Evolutionary conservation across 2,329 filamentous ascomycete genomes (phyloP).

Genomic region (Pseudogymnoascus sp.): DNA sequence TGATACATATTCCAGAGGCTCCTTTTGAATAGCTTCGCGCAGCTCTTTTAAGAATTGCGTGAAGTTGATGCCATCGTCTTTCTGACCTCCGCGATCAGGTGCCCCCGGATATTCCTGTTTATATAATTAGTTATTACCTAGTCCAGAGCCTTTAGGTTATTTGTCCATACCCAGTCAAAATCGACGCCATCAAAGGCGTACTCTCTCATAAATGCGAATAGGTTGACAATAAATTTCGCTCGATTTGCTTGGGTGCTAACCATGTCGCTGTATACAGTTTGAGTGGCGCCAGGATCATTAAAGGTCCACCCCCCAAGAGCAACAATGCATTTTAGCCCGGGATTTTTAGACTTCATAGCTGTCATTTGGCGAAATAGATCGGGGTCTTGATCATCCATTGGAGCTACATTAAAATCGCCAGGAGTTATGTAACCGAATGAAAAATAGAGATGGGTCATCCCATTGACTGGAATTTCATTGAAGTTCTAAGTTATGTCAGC

Average conservation of each 20-base stretch:
- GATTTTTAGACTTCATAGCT: neutral
- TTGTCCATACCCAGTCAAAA: constrained; percentile 31
- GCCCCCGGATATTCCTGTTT: constrained; percentile 7
- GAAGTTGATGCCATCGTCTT: neutral
- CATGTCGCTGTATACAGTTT: constrained; percentile 27
- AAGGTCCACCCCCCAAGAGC: constrained; percentile 18
- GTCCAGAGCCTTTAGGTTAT: neutral
- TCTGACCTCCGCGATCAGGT: constrained; percentile 3
- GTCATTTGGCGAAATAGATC: neutral
- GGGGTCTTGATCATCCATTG: constrained; percentile 19
- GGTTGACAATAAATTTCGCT: constrained; percentile 29
- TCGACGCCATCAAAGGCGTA: constrained; percentile 38
- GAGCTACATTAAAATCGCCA: constrained; percentile 19
- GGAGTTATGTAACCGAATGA: constrained; percentile 31
- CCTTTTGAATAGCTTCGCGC: neutral
- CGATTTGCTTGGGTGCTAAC: constrained; percentile 23
- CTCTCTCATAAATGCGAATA: constrained; percentile 32
- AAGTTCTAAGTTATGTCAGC: neutral
- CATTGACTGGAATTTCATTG: constrained; percentile 15
- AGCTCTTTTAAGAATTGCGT: neutral
- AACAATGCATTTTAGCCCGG: constrained; percentile 23
- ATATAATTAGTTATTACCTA: neutral
- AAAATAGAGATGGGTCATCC: constrained; percentile 22
- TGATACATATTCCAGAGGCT: neutral
- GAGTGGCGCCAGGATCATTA: neutral